Conservation (phyloP, 306 rosid genomes). For the Glycyrrhiza uralensis region DNA sequence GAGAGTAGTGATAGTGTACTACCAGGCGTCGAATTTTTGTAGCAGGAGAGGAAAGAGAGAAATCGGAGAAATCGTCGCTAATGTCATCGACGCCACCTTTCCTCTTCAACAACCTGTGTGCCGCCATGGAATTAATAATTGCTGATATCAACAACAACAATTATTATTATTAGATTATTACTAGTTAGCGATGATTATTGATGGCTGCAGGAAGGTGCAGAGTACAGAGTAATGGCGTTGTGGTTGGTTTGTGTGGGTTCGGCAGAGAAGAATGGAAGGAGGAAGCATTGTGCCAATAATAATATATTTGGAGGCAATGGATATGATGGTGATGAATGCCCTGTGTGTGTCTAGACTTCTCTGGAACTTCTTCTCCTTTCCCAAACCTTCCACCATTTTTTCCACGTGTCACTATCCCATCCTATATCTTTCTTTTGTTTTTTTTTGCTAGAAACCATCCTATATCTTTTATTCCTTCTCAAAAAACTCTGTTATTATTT, state of each 20-base stretch:
- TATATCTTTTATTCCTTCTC: not conserved
- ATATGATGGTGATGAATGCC: too few species aligned
- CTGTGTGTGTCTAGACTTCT: conserved; percentile 17
- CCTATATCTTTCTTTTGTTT: too few species aligned
- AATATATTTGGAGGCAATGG: not conserved
- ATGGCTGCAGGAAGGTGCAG: too few species aligned
- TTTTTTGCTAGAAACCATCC: too few species aligned
- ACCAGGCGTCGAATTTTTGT: conserved; percentile 93
- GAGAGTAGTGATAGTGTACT: too few species aligned
- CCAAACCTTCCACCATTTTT: not conserved
- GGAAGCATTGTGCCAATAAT: not conserved
- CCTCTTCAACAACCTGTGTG: conserved; percentile 43
- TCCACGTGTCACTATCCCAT: not conserved
- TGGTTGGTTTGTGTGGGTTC: too few species aligned
- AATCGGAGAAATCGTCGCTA: conserved; percentile 59
- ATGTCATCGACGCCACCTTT: conserved; percentile 45
- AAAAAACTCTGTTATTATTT: too few species aligned
- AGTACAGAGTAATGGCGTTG: too few species aligned
- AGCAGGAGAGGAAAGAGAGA: conserved; percentile 77
- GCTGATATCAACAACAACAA: too few species aligned
- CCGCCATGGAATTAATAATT: not conserved
- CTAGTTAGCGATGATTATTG: too few species aligned
- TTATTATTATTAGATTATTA: too few species aligned
- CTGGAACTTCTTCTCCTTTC: conserved; percentile 18
- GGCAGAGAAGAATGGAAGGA: too few species aligned